Base-by-base conservation (phyloP, 106 monocot species). In the Platanthera zijinensis region DNA sequence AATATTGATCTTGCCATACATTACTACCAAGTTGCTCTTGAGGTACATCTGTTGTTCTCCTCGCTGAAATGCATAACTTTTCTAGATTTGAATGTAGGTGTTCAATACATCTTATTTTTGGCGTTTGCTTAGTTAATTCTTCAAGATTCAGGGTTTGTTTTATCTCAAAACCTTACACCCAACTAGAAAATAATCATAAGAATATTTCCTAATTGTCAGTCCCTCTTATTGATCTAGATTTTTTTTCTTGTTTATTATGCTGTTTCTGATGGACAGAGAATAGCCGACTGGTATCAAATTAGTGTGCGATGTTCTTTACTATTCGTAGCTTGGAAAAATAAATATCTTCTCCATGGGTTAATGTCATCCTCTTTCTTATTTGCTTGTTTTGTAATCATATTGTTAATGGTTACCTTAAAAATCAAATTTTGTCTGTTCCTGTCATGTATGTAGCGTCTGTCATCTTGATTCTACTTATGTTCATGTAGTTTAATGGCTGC, bases 1-100 rank as follows among this genome's bases (percentile, higher is more conserved):
- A 84, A 93, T 75, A 80, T 96, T 83, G 96, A 96, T 77, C 83
- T 93, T 57, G 93, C 96, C 48, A 89, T 93, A 47, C 90, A 86
- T 54, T 93, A 87, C 84, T 96, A 96, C 76, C 80, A 91, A 59
- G 52, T 78, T 72, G 93, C 96, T 75, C 89, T 96, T 73, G 78
- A 96, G 96, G 96, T 92, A 78, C 28, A 50, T 66, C n/a, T 48
- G 17, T 39, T 70, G 46, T n/a, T 70, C 12, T 70, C 7, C n/a
- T 47, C 48, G 4, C 48, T 17, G 48, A 47, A 45, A 48, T 48
- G 45, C 48, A 70, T 47, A 48, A 15, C 15, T 70, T 70, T 17
- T 70, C 17, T 45, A 70, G 48, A 48, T 70, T 47, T 5, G 70
- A 70, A 15, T 70, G 7, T 15, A 46, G 48, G 32, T 48, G 70